Evolutionary conservation across 768 basidiomycete species (phyloP), one percentile per base, ranked within the genome.

Genomic region (Coprinopsis marcescibilis): DNA sequence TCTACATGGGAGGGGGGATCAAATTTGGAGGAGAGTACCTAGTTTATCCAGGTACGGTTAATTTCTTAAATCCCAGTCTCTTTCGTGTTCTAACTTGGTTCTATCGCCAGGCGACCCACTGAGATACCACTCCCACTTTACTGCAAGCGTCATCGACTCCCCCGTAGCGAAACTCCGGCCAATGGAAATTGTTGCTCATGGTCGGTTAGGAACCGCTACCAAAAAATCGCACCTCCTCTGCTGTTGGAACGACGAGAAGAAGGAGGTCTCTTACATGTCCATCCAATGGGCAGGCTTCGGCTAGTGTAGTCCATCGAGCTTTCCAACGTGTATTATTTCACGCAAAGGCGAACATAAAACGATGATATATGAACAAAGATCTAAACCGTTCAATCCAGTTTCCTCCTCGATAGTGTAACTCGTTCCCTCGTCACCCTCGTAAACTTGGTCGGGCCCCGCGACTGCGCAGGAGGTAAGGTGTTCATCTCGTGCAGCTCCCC

Each of bases 21-120:
- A 88, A 86, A 62, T 99, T 99, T 58, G 96, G 96, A 4, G 94
- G 93, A 1, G 93, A 98, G 57, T 97, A 91, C 63, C 67, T 99
- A 35, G 87, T 97, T 1, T 99, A 99, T 66, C 96, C 96, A 43
- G 95, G 95, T 86, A 60, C 33, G 79, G 64, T 13, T 10, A 27
- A 17, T 27, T 3, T 41, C 33, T 39, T 35, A 30, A 25, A 27
- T 17, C 45, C 19, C 15, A 3, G 21, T 23, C 5, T 21, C 23
- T 25, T 21, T 24, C 14, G 7, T 43, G 25, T 35, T 15, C 33
- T 21, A 3, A 19, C 3, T 4, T 36, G 20, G 24, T 25, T 20
- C 38, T n/a, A n/a, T 32, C 17, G 4, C 25, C 8, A 95, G 92
- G 92, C 46, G 93, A 99, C 61, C 92, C 94, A 7, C 66, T 98